Base-by-base conservation (phyloP, 1,284 basidiomycete species). In the Flammula alnicola region DNA sequence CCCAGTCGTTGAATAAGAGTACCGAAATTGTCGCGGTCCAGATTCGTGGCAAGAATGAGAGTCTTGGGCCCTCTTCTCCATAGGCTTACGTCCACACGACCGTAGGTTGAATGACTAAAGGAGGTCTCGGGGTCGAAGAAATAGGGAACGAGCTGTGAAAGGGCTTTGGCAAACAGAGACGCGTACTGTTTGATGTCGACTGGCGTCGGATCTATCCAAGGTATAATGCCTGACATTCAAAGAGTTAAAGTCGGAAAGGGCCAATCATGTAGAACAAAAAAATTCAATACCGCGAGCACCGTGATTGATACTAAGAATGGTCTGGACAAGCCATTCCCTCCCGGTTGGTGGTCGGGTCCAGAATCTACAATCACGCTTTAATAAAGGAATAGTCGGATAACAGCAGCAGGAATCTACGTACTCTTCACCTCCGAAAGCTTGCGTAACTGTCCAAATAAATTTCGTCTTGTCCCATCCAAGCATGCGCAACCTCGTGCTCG, bases 361-460 rank as follows among this genome's bases (percentile, higher is more conserved):
- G 56, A 83, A 85, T 27, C 81, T 83, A 16, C 14, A n/a, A 47
- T 32, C 1, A 19, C 29, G 16, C 9, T 9, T 8, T 20, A 17
- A 27, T 25, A 45, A 36, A 45, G 30, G 22, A 32, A 20, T 11
- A 14, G 22, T 14, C 36, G 26, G 29, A n/a, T n/a, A n/a, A n/a
- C n/a, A n/a, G n/a, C n/a, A n/a, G n/a, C n/a, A n/a, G n/a, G n/a
- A n/a, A n/a, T 0, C 51, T 1, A 67, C 79, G 62, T 36, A 84
- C 79, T 72, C 64, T 30, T 67, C 67, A 8, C 69, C 71, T 2
- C 83, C 83, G 60, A 87, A 87, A 0, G 75, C 85, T 59, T 87
- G 85, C 0, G 84, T 81, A 1, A 86, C 83, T 2, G 77, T 73
- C 85, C 85, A 87, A 3, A 84, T 69, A 0, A 77, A 68, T 58